phyloP scores from a whole-genome alignment of 2,329 filamentous ascomycete genomes.

The Alternaria sp. region DNA sequence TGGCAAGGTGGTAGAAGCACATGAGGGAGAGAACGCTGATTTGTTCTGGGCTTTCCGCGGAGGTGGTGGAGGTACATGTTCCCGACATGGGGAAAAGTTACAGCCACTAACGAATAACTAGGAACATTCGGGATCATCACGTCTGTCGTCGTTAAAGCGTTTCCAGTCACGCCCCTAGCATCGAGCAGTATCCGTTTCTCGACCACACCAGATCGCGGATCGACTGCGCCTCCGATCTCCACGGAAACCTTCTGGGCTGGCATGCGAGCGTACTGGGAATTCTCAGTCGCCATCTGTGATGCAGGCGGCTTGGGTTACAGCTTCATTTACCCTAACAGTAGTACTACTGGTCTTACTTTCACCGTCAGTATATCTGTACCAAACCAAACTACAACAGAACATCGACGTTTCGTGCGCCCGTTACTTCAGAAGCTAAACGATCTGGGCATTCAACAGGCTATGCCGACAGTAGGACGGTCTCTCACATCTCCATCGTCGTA shows the following conservation, averaged over 20 bases:
- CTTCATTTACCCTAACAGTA: slow-evolving; percentile 31
- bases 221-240: slow-evolving; percentile 19
- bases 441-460: slow-evolving; percentile 28
- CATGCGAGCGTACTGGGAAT: slow-evolving; percentile 32
- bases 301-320: slow-evolving; percentile 39
- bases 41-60: slow-evolving; percentile 43
- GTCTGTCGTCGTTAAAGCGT: slow-evolving; percentile 49
- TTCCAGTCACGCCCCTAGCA: slow-evolving; percentile 20
- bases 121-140: slow-evolving; percentile 41
- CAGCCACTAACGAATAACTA: slow-evolving; percentile 5
- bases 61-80: slow-evolving; percentile 37
- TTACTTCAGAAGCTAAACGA: slow-evolving; percentile 29
- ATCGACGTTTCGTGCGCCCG: slow-evolving; percentile 27
- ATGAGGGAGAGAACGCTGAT: slow-evolving; percentile 32
- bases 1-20: slow-evolving; percentile 36
- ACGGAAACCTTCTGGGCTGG: slow-evolving; percentile 39
- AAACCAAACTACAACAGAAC: slow-evolving; percentile 19
- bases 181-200: slow-evolving; percentile 32
- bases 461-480: slow-evolving; percentile 17
- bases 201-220: slow-evolving; percentile 21
- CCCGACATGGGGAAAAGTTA: neutral
- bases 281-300: slow-evolving; percentile 26
- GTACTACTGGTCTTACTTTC: slow-evolving; percentile 30
- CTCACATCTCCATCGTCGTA: neutral
- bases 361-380: slow-evolving; percentile 31